Evolutionary conservation across 176 grass and related monocot species (phyloP).

Genomic region (Oryza nivara): DNA sequence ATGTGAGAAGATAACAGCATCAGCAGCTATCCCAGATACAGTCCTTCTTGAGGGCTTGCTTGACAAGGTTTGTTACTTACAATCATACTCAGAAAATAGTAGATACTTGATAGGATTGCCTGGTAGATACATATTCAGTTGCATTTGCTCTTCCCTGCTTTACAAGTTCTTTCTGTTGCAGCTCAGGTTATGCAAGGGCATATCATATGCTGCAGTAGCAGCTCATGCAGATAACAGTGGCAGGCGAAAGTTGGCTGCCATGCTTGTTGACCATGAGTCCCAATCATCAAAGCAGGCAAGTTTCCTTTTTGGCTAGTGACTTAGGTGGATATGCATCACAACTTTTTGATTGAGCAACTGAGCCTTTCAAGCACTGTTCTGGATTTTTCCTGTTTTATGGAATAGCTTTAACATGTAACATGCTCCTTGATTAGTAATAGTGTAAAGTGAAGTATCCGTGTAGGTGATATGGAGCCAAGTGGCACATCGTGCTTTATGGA

Average conservation of each 20-base stretch:
- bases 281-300: conserved; percentile 91
- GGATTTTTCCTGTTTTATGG: conserved; percentile 5
- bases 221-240: conserved; percentile 95
- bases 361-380: conserved; percentile 13
- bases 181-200: conserved; percentile 96
- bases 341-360: background rate
- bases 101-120: conserved; percentile 36
- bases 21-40: conserved; percentile 74
- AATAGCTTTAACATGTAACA: conserved; percentile 8
- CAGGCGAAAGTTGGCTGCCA: conserved; percentile 79
- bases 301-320: conserved; percentile 33
- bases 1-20: conserved; percentile 93
- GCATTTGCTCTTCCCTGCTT: conserved; percentile 16
- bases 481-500: background rate
- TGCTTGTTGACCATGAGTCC: conserved; percentile 92
- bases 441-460: conserved; percentile 18
- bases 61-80: conserved; percentile 76
- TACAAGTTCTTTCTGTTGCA: conserved; percentile 52
- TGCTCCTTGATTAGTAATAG: conserved; percentile 24
- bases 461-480: conserved; percentile 10
- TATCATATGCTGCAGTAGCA: conserved; percentile 96
- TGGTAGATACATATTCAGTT: conserved; percentile 10
- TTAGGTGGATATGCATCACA: conserved; percentile 1
- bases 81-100: conserved; percentile 10
- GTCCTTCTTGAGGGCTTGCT: conserved; percentile 86